Evolutionary conservation across 495 filamentous ascomycete genomes (phyloP).

Genomic region (Penicillium odoratum): DNA sequence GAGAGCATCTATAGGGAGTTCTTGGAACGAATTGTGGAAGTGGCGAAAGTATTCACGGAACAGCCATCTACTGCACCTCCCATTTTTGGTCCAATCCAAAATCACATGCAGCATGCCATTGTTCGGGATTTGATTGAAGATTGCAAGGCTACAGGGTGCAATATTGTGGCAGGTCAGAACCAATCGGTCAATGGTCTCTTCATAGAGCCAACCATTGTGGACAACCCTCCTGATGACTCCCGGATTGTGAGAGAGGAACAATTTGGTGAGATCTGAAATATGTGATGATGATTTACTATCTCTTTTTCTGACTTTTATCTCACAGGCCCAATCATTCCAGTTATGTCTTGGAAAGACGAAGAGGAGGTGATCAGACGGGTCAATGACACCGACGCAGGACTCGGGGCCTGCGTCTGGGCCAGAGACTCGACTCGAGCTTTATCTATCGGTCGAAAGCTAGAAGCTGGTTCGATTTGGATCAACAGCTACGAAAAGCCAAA

Average conservation of each 20-base stretch:
- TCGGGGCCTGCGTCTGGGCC: conserved; percentile 57
- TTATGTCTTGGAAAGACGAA: conserved; percentile 49
- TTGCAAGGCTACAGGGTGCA: conserved; percentile 42
- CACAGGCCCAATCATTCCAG: conserved; percentile 47
- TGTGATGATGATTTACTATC: too few relatives aligned
- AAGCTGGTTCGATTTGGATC: conserved; percentile 59
- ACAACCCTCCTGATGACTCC: conserved; percentile 50
- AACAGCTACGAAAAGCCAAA: conserved; percentile 49
- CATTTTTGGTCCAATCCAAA: conserved; percentile 43
- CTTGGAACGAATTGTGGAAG: conserved; percentile 26
- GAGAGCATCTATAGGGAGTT: conserved; percentile 60
- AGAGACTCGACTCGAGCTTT: conserved; percentile 48
- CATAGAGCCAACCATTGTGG: conserved; percentile 50
- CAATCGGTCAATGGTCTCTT: conserved; percentile 43
- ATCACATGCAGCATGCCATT: conserved; percentile 50
- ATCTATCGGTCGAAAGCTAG: conserved; percentile 48
- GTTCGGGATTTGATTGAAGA: conserved; percentile 49
- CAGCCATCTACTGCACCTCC: neutral
- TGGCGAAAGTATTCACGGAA: neutral
- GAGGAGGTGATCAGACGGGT: conserved; percentile 51
- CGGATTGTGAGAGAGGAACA: conserved; percentile 41
- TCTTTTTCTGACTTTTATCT: too few relatives aligned
- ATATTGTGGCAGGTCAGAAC: conserved; percentile 39
- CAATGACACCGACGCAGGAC: conserved; percentile 41
- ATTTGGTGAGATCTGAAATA: conserved; percentile 25